Conservation (phyloP, 2,329 filamentous ascomycete species). For the Aspergillus bombycis region DNA sequence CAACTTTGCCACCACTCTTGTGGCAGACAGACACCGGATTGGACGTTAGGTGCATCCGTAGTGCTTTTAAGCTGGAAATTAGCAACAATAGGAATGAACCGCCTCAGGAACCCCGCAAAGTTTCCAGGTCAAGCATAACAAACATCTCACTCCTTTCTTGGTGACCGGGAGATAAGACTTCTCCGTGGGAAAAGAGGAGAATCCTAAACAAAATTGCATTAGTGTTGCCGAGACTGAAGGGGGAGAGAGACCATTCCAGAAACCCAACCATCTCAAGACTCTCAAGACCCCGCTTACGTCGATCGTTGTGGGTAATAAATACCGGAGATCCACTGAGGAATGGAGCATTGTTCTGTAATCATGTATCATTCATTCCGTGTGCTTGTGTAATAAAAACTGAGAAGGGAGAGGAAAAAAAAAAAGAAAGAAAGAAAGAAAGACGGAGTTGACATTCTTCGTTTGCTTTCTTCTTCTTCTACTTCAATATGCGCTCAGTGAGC, state of each 20-base stretch:
- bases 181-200: background rate
- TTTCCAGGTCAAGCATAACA: background rate
- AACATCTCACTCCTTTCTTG: constrained; percentile 26
- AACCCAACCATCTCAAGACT: constrained; percentile 3
- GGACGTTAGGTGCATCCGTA: background rate
- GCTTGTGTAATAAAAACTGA: background rate
- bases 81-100: background rate
- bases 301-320: constrained; percentile 8
- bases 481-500: background rate
- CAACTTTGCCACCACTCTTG: background rate
- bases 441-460: background rate
- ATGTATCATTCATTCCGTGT: background rate
- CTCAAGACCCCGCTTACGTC: background rate
- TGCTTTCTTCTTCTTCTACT: background rate
- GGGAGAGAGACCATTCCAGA: constrained; percentile 8
- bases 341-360: constrained; percentile 1
- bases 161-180: constrained; percentile 10
- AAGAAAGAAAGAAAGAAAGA: background rate
- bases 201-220: constrained; percentile 1
- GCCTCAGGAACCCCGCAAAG: background rate
- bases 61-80: background rate
- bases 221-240: constrained; percentile 4
- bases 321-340: constrained; percentile 3
- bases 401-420: background rate
- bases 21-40: background rate